Evolutionary conservation across 129 eudicot species (phyloP), one percentile per base, ranked within the genome.

Genomic region (Centella asiatica): DNA sequence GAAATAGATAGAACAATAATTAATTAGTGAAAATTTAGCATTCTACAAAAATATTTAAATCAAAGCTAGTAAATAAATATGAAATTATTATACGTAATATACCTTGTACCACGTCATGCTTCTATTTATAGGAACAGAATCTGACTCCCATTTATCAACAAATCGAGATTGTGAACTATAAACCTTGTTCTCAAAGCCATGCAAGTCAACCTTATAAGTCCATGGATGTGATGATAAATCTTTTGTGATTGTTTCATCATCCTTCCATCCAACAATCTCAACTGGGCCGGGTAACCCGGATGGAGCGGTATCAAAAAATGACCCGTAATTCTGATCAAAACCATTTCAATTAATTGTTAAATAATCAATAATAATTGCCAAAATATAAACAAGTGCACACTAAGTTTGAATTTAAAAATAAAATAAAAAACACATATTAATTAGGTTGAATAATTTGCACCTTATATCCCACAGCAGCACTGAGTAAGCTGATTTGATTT

Each of bases 21-120:
- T n/a, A n/a, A n/a, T n/a, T n/a, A n/a, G n/a, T n/a, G n/a, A n/a
- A n/a, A n/a, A n/a, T n/a, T n/a, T n/a, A n/a, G n/a, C n/a, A n/a
- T n/a, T n/a, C n/a, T n/a, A n/a, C n/a, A 11, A 5, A 59, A 29
- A 40, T 26, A 17, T 14, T 23, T 18, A 44, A 44, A 6, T 6
- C 7, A 17, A 23, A 57, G 24, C 10, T 22, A 10, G 23, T 1
- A n/a, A n/a, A 60, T 1, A 0, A 26, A 5, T 23, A 23, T 33
- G 32, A 44, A 39, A 13, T 15, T 24, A 11, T 13, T 61, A 27
- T 12, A 0, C 45, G 0, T 20, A 15, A 6, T n/a, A n/a, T 86
- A 83, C 95, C 90, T 87, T 87, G 77, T 84, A 88, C 96, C 96
- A 88, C 23, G 86, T 84, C 74, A 88, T 32, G 45, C 14, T 73